These are phyloP conservation scores for Aquilaria sinensis DNA, from an alignment of 345 rosid genomes.

Conservation along the genomic window DNA sequence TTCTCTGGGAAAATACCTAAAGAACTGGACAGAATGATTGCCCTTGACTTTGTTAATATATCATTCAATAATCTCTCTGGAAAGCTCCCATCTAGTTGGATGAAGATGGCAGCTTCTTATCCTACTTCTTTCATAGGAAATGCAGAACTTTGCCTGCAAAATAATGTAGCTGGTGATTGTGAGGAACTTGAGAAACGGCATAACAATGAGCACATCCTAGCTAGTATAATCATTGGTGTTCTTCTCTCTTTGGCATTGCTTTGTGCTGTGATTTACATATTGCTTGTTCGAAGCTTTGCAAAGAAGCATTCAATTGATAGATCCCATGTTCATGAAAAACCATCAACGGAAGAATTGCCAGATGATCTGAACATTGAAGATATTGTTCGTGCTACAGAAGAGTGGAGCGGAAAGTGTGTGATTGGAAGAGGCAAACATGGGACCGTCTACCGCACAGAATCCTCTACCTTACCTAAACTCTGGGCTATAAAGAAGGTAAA, in stretches of 20 bases:
- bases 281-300: constrained; percentile 12
- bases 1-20: constrained; percentile 25
- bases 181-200: constrained; percentile 8
- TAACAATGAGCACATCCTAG: constrained; percentile 12
- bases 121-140: constrained; percentile 32
- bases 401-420: constrained; percentile 25
- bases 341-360: constrained; percentile 22
- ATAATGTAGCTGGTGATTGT: constrained; percentile 13
- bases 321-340: constrained; percentile 19
- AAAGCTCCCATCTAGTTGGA: constrained; percentile 25
- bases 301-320: constrained; percentile 12
- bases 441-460: constrained; percentile 30
- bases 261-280: constrained; percentile 17
- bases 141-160: constrained; percentile 19
- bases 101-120: constrained; percentile 18
- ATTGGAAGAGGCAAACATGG: constrained; percentile 42
- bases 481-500: constrained; percentile 41
- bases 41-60: constrained; percentile 26
- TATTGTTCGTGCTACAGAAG: constrained; percentile 30
- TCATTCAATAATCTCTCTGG: constrained; percentile 32
- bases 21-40: constrained; percentile 27
- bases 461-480: constrained; percentile 15
- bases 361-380: constrained; percentile 29
- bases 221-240: constrained; percentile 19
- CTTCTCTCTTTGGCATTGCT: constrained; percentile 23